These are phyloP conservation scores for Penstemon eatonii DNA, from an alignment of 257 asterid species.

Conservation along the genomic window DNA sequence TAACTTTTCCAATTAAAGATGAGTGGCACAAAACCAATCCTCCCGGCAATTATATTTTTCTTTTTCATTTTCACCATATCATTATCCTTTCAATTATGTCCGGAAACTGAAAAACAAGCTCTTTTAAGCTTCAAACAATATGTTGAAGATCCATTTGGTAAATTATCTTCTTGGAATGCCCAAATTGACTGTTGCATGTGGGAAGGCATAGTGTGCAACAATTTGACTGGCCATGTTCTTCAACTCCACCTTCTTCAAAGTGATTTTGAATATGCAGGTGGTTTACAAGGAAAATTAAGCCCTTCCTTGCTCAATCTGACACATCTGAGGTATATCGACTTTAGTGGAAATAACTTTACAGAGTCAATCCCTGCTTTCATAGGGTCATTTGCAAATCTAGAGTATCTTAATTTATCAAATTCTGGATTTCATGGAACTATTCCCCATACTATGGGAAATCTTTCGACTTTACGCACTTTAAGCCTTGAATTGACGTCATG, in stretches of 20 bases:
- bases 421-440: conserved; percentile 6
- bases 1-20: no score
- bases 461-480: conserved; percentile 19
- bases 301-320: conserved; percentile 24
- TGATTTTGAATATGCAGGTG: no score
- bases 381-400: conserved; percentile 17
- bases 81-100: background rate
- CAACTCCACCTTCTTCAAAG: conserved; percentile 1
- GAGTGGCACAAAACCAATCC: no score
- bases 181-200: conserved; percentile 26
- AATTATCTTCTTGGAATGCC: conserved; percentile 16
- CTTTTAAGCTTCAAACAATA: conserved; percentile 11
- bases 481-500: background rate
- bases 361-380: conserved; percentile 23
- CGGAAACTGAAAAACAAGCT: conserved; percentile 21
- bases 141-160: background rate
- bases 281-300: background rate
- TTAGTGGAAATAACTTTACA: conserved; percentile 12
- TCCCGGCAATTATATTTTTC: no score
- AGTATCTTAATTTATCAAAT: conserved; percentile 17
- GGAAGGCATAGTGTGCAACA: conserved; percentile 28
- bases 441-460: conserved; percentile 21
- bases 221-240: conserved; percentile 13
- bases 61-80: no score
- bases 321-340: conserved; percentile 17